Evolutionary conservation across 345 rosid species (phyloP).

Genomic region (Rhizophora mangle): DNA sequence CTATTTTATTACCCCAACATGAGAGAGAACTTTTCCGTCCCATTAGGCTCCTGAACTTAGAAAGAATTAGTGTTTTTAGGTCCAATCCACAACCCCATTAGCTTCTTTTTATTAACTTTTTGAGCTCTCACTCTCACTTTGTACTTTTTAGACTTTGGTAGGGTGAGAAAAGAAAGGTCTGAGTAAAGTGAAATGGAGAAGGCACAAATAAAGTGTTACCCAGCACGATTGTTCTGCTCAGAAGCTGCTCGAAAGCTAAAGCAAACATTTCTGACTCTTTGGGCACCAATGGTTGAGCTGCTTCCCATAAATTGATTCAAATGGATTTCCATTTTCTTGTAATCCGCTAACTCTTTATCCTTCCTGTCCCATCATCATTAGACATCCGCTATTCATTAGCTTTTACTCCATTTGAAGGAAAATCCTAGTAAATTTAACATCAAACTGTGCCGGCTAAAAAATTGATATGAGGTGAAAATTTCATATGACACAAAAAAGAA

Average conservation of each 20-base stretch:
- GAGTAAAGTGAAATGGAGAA: neutral
- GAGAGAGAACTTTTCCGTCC: too few species aligned
- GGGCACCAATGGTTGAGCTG: slow-evolving; percentile 95
- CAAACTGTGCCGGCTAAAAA: too few species aligned
- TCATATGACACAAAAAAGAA: too few species aligned
- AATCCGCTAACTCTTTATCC: slow-evolving; percentile 74
- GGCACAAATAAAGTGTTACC: slow-evolving; percentile 38
- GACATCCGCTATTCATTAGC: neutral
- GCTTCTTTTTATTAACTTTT: too few species aligned
- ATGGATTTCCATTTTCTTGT: slow-evolving; percentile 77
- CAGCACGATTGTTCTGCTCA: slow-evolving; percentile 64
- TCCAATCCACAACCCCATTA: too few species aligned
- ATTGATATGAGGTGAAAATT: too few species aligned
- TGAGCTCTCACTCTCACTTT: too few species aligned
- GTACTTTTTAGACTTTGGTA: too few species aligned
- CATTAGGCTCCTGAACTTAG: too few species aligned
- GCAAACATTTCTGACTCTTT: slow-evolving; percentile 66
- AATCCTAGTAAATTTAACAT: too few species aligned
- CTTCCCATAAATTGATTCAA: slow-evolving; percentile 95
- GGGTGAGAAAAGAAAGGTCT: neutral
- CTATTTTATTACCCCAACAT: too few species aligned
- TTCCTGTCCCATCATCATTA: slow-evolving; percentile 39
- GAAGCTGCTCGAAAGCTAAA: slow-evolving; percentile 86
- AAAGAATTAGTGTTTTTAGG: too few species aligned
- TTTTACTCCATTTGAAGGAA: neutral